Conservation (phyloP, 192 early-diverging fungal genomes). For the Linnemannia zychae region DNA sequence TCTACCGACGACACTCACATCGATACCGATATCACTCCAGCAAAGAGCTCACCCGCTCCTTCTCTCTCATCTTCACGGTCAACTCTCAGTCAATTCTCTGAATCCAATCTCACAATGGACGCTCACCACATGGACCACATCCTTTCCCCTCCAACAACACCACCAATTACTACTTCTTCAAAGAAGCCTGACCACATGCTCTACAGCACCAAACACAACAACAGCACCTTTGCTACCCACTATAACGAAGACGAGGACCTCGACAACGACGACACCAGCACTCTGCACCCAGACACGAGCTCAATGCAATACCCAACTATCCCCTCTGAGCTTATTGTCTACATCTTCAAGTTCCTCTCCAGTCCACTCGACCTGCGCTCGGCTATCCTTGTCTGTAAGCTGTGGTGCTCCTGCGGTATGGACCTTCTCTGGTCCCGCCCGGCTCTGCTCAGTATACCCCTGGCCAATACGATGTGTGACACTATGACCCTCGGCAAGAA, state of each 20-base stretch:
- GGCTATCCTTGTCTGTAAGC: conserved; percentile 64
- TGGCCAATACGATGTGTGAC: conserved; percentile 35
- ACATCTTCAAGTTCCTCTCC: conserved; percentile 63
- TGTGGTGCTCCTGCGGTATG: conserved; percentile 68
- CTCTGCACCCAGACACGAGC: conserved; percentile 4
- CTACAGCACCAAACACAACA: background rate
- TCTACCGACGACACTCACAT: background rate
- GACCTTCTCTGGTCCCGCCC: conserved; percentile 71
- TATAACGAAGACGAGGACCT: conserved; percentile 3
- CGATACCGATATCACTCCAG: background rate
- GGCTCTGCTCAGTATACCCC: conserved; percentile 21
- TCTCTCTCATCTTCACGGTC: background rate
- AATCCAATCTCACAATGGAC: background rate
- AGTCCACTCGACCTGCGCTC: conserved; percentile 59
- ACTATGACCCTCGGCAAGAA: conserved; percentile 34
- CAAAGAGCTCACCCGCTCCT: background rate
- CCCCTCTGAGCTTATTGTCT: conserved; percentile 65
- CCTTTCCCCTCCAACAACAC: background rate
- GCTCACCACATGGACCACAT: conserved; percentile 1
- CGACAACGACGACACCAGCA: background rate
- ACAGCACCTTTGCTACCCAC: background rate
- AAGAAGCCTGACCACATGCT: background rate
- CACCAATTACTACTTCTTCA: background rate
- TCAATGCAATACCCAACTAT: conserved; percentile 31
- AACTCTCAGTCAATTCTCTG: conserved; percentile 4